Evolutionary conservation across 2,329 filamentous ascomycete genomes (phyloP).

Genomic region (Phaeosphaeriaceae sp.): DNA sequence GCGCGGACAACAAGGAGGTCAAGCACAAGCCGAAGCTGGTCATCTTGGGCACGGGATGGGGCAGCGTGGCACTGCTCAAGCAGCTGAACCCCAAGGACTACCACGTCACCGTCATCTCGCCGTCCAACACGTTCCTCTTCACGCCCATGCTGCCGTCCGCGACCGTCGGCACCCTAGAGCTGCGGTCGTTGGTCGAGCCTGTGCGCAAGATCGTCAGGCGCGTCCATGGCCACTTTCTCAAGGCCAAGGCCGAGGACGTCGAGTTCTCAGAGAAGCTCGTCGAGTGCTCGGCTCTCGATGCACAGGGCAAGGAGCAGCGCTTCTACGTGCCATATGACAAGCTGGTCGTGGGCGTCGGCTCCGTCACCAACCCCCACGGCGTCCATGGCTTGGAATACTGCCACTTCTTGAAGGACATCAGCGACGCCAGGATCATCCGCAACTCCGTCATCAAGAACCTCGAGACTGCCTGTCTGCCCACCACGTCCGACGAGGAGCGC

Average conservation of each 20-base stretch:
- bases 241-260: slow-evolving; percentile 84
- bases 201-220: slow-evolving; percentile 82
- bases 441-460: slow-evolving; percentile 89
- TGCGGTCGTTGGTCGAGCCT: slow-evolving; percentile 90
- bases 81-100: slow-evolving; percentile 89
- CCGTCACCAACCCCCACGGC: slow-evolving; percentile 91
- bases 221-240: slow-evolving; percentile 87
- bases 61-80: slow-evolving; percentile 89
- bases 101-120: slow-evolving; percentile 93
- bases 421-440: slow-evolving; percentile 87
- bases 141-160: slow-evolving; percentile 98
- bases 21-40: slow-evolving; percentile 93
- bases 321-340: slow-evolving; percentile 99
- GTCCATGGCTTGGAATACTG: slow-evolving; percentile 94
- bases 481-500: slow-evolving; percentile 86
- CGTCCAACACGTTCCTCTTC: slow-evolving; percentile 96
- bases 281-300: slow-evolving; percentile 78
- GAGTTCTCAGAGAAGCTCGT: slow-evolving; percentile 92
- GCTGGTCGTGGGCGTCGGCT: slow-evolving; percentile 89
- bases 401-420: slow-evolving; percentile 93
- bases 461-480: slow-evolving; percentile 90
- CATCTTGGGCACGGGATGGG: slow-evolving; percentile 93
- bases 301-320: slow-evolving; percentile 72
- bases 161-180: slow-evolving; percentile 91
- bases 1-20: slow-evolving; percentile 69